These are phyloP conservation scores for Cercophora newfieldiana DNA, from an alignment of 495 filamentous ascomycete genomes.

Conservation along the genomic window DNA sequence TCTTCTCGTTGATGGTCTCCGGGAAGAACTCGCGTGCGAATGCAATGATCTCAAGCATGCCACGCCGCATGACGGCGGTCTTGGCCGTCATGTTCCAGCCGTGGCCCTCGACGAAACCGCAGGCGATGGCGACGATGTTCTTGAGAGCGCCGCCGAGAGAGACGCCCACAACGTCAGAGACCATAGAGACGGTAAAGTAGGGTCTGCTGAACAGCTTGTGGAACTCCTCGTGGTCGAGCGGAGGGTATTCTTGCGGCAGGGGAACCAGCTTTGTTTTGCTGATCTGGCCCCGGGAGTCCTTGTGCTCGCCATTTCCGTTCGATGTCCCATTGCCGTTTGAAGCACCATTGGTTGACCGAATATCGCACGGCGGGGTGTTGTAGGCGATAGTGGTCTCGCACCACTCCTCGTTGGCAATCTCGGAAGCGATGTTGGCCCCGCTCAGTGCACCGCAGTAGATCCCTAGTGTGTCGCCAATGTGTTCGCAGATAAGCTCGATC, in stretches of 20 bases:
- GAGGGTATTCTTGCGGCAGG: slow-evolving; percentile 75
- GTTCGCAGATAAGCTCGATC: slow-evolving; percentile 88
- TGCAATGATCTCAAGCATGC: slow-evolving; percentile 89
- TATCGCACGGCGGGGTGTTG: slow-evolving; percentile 80
- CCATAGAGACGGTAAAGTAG: slow-evolving; percentile 95
- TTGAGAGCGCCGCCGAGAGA: slow-evolving; percentile 95
- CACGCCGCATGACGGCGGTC: slow-evolving; percentile 93
- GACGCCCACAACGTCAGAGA: slow-evolving; percentile 90
- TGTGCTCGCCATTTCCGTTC: slow-evolving; percentile 55
- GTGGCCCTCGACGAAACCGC: slow-evolving; percentile 91
- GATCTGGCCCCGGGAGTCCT: slow-evolving; percentile 60
- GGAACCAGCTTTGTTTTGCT: slow-evolving; percentile 67
- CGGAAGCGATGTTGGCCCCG: slow-evolving; percentile 94
- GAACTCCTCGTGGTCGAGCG: slow-evolving; percentile 75
- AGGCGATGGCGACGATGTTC: slow-evolving; percentile 93
- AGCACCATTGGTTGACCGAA: slow-evolving; percentile 35
- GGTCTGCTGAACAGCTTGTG: slow-evolving; percentile 90
- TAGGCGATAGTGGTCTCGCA: slow-evolving; percentile 97
- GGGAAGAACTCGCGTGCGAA: slow-evolving; percentile 93
- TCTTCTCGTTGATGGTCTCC: slow-evolving; percentile 70
- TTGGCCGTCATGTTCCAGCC: slow-evolving; percentile 99
- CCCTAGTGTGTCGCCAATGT: slow-evolving; percentile 80
- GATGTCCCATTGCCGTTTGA: slow-evolving; percentile 50
- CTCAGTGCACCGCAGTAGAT: slow-evolving; percentile 98
- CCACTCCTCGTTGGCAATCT: slow-evolving; percentile 93